Percentiles rank a stretch among this genome's conserved stretches.
Evolutionary conservation across 352 stramenopile species (phyloP).

Genomic region (Globisporangium cystogenes): DNA sequence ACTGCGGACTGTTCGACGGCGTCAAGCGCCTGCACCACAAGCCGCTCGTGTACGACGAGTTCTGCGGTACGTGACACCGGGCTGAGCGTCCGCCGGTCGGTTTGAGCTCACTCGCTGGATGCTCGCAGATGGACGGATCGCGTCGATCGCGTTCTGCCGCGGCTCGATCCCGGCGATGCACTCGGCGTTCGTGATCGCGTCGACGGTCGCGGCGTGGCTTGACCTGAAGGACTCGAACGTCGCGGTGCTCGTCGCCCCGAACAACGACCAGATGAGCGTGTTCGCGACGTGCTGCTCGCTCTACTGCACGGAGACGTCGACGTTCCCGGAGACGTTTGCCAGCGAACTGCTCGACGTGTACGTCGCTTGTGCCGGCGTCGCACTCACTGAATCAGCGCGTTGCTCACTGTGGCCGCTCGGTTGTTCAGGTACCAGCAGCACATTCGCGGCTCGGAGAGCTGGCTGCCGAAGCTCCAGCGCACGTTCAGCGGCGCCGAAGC

Average conservation of each 20-base stretch:
- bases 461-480: conserved; percentile 64
- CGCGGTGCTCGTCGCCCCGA: conserved; percentile 72
- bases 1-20: conserved; percentile 82
- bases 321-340: conserved; percentile 64
- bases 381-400: background rate
- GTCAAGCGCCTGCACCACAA: conserved; percentile 82
- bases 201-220: conserved; percentile 78
- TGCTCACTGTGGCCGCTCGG: background rate
- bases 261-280: conserved; percentile 86
- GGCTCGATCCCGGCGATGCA: conserved; percentile 78
- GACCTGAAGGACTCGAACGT: conserved; percentile 73
- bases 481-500: conserved; percentile 68
- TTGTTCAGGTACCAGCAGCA: conserved; percentile 44
- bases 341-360: conserved; percentile 73
- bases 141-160: conserved; percentile 73
- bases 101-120: background rate
- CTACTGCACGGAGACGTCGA: conserved; percentile 62
- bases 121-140: conserved; percentile 63
- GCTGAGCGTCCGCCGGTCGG: background rate
- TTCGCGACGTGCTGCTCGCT: conserved; percentile 85
- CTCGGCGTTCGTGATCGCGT: conserved; percentile 76
- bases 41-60: conserved; percentile 76
- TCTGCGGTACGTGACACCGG: conserved; percentile 54
- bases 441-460: conserved; percentile 69
- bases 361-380: background rate